Evolutionary conservation across 1,139 yeast genomes (phyloP).

Genomic region (Taphrina populina): DNA sequence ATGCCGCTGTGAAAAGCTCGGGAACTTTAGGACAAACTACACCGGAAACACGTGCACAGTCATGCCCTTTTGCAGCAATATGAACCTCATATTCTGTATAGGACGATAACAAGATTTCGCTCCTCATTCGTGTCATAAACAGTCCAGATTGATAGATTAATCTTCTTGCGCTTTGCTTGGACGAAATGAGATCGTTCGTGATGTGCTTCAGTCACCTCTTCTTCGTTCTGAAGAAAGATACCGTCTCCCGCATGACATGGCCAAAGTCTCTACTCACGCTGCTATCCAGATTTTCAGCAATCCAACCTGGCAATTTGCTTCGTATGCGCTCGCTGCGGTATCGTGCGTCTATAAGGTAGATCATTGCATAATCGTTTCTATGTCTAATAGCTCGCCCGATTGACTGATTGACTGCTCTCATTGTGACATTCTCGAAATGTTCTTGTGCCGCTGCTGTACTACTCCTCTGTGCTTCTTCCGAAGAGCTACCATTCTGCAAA

Average conservation of each 20-base stretch:
- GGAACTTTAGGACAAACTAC: too few relatives aligned
- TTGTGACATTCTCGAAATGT: conserved; percentile 80
- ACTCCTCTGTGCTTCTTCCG: conserved; percentile 38
- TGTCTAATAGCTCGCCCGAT: conserved; percentile 95
- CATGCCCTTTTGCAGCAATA: too few relatives aligned
- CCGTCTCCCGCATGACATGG: not conserved
- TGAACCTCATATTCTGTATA: too few relatives aligned
- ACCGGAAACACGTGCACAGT: too few relatives aligned
- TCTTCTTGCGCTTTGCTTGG: too few relatives aligned
- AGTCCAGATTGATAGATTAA: too few relatives aligned
- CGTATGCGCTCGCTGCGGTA: conserved; percentile 55
- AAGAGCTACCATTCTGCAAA: not conserved
- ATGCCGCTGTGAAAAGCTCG: too few relatives aligned
- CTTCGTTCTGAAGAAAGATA: conserved; percentile 13
- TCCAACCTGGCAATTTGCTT: conserved; percentile 75
- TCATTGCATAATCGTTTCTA: conserved; percentile 72
- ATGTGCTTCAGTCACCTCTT: too few relatives aligned
- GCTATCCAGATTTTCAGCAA: conserved; percentile 46
- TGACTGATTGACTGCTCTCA: conserved; percentile 90
- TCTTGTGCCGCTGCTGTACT: conserved; percentile 55
- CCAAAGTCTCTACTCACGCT: conserved; percentile 15
- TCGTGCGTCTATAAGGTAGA: conserved; percentile 68
- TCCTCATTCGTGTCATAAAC: too few relatives aligned
- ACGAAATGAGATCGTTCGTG: too few relatives aligned
- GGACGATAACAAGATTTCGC: too few relatives aligned